Evolutionary conservation across 768 basidiomycete species (phyloP).

Genomic region (Termitomyces sp.): DNA sequence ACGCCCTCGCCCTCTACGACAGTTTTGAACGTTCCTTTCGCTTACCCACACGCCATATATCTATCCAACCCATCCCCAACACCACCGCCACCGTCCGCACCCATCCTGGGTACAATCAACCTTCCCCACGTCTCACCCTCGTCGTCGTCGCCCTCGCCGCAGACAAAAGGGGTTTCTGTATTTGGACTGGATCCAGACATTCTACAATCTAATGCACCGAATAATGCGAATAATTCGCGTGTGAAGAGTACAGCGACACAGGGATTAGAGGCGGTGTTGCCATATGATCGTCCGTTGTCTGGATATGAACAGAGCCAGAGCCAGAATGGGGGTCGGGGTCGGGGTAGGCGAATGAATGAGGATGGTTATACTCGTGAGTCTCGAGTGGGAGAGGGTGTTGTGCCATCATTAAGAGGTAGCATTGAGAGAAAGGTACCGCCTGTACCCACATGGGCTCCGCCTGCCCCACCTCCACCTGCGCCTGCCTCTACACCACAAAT

Average conservation of each 20-base stretch:
- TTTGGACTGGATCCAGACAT: no score
- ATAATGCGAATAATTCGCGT: no score
- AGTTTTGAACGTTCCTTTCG: not conserved
- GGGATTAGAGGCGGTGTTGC: not conserved
- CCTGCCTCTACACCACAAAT: not conserved
- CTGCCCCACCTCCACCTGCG: not conserved
- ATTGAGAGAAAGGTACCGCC: not conserved
- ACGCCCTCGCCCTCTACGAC: not conserved
- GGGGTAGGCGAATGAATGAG: no score
- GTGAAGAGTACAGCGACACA: not conserved
- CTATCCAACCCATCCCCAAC: not conserved
- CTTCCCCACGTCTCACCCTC: not conserved
- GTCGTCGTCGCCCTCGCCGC: not conserved
- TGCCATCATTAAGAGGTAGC: not conserved
- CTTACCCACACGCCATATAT: not conserved
- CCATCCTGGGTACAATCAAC: slow-evolving; percentile 1
- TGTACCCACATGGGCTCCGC: not conserved
- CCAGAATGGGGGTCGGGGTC: no score
- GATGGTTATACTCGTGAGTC: not conserved
- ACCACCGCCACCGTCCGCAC: not conserved
- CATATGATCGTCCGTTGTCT: not conserved
- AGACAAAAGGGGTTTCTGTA: no score
- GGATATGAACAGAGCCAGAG: not conserved
- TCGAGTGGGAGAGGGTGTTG: not conserved
- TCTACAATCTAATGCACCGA: not conserved